phyloP scores from a whole-genome alignment of 2,329 filamentous ascomycete species.

The Microdochium nivale region DNA sequence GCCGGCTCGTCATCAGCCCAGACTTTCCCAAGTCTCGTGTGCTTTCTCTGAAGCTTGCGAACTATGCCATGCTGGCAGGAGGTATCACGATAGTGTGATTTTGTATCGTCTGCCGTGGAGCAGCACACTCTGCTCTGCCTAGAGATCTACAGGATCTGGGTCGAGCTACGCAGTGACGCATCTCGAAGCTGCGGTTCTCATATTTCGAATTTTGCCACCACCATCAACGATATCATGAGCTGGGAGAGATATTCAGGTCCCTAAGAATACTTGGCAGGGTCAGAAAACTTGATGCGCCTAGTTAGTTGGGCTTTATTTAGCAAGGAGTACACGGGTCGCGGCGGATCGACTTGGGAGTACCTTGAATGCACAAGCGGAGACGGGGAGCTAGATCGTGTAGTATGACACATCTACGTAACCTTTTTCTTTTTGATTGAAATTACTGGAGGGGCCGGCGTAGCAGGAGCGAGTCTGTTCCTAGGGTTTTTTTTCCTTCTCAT shows the following conservation, averaged over 20 bases:
- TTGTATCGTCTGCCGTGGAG: background rate
- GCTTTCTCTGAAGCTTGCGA: conserved; percentile 46
- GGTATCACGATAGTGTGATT: conserved; percentile 24
- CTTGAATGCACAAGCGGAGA: too few relatives aligned
- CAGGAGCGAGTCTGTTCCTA: too few relatives aligned
- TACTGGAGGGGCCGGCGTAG: too few relatives aligned
- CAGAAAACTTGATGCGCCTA: background rate
- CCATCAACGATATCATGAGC: background rate
- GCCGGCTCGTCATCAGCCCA: conserved; percentile 45
- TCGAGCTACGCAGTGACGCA: too few relatives aligned
- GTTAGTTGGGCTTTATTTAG: background rate
- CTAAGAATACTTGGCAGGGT: background rate
- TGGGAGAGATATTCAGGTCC: background rate
- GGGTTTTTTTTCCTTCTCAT: too few relatives aligned
- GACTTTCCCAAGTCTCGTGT: conserved; percentile 44
- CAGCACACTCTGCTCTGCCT: background rate
- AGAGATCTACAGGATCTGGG: too few relatives aligned
- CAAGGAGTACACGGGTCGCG: background rate
- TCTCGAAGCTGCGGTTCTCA: too few relatives aligned
- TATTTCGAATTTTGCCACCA: too few relatives aligned
- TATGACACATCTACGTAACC: too few relatives aligned
- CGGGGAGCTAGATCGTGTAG: too few relatives aligned
- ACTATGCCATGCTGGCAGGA: conserved; percentile 43
- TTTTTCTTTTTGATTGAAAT: too few relatives aligned
- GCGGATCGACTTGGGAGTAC: background rate